phyloP scores from a whole-genome alignment of 108 stramenopile genomes.

The Skeletonema tropicum region DNA sequence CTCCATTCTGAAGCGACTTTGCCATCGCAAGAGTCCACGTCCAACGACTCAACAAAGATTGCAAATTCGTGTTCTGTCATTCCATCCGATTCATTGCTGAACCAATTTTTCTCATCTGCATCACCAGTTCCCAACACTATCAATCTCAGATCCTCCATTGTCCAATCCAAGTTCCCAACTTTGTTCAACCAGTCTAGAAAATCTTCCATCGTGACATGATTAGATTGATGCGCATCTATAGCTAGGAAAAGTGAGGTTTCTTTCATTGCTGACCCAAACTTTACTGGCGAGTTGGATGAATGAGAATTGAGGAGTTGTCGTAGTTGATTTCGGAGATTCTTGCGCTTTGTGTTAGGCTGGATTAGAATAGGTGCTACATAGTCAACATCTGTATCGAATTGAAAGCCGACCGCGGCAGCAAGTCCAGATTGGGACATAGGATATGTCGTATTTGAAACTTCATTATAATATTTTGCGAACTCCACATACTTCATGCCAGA shows the following conservation, averaged over 20 bases:
- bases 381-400: background rate
- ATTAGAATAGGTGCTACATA: slow-evolving; percentile 26
- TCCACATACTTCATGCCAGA: slow-evolving; percentile 32
- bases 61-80: slow-evolving; percentile 49
- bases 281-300: slow-evolving; percentile 29
- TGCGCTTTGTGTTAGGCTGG: slow-evolving; percentile 9
- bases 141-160: slow-evolving; percentile 24
- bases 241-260: slow-evolving; percentile 44
- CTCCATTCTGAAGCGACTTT: background rate
- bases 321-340: slow-evolving; percentile 23
- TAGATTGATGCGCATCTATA: slow-evolving; percentile 43
- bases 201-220: slow-evolving; percentile 42
- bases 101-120: slow-evolving; percentile 13
- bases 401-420: slow-evolving; percentile 37
- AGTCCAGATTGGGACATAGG: slow-evolving; percentile 24
- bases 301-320: slow-evolving; percentile 26
- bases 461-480: slow-evolving; percentile 39
- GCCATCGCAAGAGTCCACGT: slow-evolving; percentile 2
- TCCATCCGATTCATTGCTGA: slow-evolving; percentile 20
- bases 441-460: slow-evolving; percentile 18
- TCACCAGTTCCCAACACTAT: slow-evolving; percentile 22
- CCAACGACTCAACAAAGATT: slow-evolving; percentile 37
- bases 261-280: slow-evolving; percentile 35
- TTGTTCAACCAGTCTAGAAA: slow-evolving; percentile 36
- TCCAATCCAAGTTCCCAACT: slow-evolving; percentile 32